phyloP scores from a whole-genome alignment of 306 rosid genomes.

The Carpinus viminea region DNA sequence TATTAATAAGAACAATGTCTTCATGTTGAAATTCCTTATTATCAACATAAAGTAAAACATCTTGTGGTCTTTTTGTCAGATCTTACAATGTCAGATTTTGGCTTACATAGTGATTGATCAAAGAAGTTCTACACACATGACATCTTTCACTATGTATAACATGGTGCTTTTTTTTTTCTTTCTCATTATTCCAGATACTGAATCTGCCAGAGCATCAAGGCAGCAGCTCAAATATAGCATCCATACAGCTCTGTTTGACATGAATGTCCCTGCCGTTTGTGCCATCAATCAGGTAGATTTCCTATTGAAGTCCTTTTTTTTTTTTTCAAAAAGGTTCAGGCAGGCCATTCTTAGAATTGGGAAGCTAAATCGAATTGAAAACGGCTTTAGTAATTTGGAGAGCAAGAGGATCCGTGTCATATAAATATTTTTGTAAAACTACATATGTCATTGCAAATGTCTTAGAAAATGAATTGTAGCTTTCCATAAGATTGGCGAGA shows the following conservation, averaged over 20 bases:
- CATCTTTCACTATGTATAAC: conserved; percentile 21
- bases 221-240: conserved; percentile 81
- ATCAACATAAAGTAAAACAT: background rate
- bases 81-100: background rate
- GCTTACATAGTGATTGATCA: background rate
- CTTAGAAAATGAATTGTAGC: background rate
- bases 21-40: background rate
- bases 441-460: background rate
- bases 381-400: conserved; percentile 8
- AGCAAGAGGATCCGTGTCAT: conserved; percentile 18
- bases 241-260: conserved; percentile 64
- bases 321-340: background rate
- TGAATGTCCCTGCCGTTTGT: conserved; percentile 90
- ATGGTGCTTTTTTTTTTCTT: conserved; percentile 12
- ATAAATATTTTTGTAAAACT: background rate
- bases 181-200: conserved; percentile 63
- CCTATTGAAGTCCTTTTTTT: background rate
- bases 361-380: conserved; percentile 1
- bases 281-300: conserved; percentile 78
- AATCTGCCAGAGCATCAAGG: conserved; percentile 78
- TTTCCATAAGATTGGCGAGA: background rate
- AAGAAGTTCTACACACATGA: conserved; percentile 1
- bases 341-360: background rate
- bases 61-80: background rate
- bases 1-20: background rate